Evolutionary conservation across 75 land plant species (phyloP), one percentile per base, ranked within the genome.

Genomic region (Larix kaempferi): DNA sequence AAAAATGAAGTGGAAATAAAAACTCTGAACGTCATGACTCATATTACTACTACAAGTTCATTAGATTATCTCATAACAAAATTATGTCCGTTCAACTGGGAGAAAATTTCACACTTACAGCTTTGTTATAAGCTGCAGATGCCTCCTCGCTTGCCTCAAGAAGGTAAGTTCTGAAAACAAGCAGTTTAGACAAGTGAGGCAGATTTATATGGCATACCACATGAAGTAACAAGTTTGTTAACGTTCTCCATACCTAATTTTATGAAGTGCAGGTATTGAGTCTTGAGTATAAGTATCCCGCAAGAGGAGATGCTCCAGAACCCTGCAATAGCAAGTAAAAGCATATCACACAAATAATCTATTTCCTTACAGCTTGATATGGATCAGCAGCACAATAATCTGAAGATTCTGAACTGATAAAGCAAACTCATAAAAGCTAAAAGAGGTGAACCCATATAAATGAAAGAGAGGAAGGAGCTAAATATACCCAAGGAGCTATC

Each of bases 71-170:
- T 33, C 33, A 33, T 37, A 27, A 63, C 26, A 29, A 35, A 6
- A 69, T 39, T n/a, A 15, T 41, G 22, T n/a, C 7, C 21, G 11
- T 75, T 26, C 27, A 54, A 57, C 54, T 49, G 54, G 54, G 10
- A 49, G 54, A 8, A 26, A 62, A 77, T 21, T 33, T 61, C 65
- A 16, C 33, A 16, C 82, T 80, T 81, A 96, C 99, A 73, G 99
- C 99, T 92, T 90, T 94, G 67, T 92, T 96, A 65, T 94, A 96
- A 60, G 91, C 92, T 78, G 89, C 88, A 27, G 99, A 91, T 82
- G 95, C 98, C 80, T 96, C 99, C 71, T 92, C 98, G 39, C 88
- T 90, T 55, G 99, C 95, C 76, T 92, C 99, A 66, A 92, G 60
- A 77, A 96, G 86, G 83, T 94, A 90, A 25, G 80, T 86, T 73